A percentile compares a stretch with the other conserved stretches of the same genome.
Conservation (phyloP, 495 filamentous ascomycete species). For the Hypomontagnella monticulosa region DNA sequence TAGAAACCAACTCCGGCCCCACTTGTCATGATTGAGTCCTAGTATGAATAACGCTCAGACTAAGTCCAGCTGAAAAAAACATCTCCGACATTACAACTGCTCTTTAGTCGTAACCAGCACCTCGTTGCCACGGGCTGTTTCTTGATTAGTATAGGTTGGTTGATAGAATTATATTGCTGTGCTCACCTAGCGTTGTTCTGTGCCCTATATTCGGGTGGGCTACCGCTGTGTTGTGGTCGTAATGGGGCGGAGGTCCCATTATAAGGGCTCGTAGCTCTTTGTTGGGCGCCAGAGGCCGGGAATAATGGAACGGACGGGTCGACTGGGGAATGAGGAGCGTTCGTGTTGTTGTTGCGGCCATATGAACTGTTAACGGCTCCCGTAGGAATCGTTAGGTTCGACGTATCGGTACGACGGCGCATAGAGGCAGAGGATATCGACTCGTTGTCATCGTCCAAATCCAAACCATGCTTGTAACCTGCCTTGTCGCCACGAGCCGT, state of each 20-base stretch:
- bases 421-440: constrained; percentile 62
- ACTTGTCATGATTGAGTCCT: constrained; percentile 41
- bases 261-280: constrained; percentile 46
- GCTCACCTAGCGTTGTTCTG: constrained; percentile 62
- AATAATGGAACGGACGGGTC: constrained; percentile 46
- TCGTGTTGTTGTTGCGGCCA: constrained; percentile 24
- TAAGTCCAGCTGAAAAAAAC: constrained; percentile 41
- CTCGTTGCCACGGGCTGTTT: constrained; percentile 63
- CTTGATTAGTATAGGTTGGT: constrained; percentile 33
- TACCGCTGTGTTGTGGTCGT: constrained; percentile 49
- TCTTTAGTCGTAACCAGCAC: constrained; percentile 62
- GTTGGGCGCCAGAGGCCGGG: constrained; percentile 26
- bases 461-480: constrained; percentile 67
- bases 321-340: constrained; percentile 38
- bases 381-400: constrained; percentile 48
- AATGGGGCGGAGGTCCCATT: constrained; percentile 17
- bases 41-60: constrained; percentile 38
- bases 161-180: background rate
- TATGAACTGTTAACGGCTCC: constrained; percentile 24
- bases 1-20: constrained; percentile 42
- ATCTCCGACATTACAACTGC: constrained; percentile 24
- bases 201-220: constrained; percentile 50
- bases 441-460: constrained; percentile 82
- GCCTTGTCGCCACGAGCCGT: constrained; percentile 90
- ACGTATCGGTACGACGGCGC: constrained; percentile 50